These are phyloP conservation scores for Clarireedia paspali DNA, from an alignment of 2,329 filamentous ascomycete genomes.

Conservation along the genomic window DNA sequence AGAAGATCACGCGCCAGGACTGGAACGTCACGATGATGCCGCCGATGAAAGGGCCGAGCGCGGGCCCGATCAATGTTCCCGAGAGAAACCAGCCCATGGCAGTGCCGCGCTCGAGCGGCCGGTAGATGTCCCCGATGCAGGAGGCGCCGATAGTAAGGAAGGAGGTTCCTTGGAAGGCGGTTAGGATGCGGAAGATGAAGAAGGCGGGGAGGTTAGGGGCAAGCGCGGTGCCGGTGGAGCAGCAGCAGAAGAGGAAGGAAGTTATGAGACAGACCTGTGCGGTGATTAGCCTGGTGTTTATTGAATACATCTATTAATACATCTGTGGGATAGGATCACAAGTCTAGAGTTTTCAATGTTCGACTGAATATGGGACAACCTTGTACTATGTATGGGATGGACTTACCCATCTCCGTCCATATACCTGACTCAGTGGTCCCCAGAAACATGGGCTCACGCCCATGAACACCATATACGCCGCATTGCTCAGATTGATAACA, in stretches of 20 bases:
- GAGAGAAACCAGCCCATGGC: conserved; percentile 67
- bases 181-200: conserved; percentile 66
- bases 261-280: conserved; percentile 49
- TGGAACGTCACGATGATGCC: conserved; percentile 70
- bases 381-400: no score
- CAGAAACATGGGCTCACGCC: conserved; percentile 62
- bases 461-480: conserved; percentile 69
- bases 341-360: neutral
- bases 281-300: conserved; percentile 2
- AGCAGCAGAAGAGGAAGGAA: conserved; percentile 55
- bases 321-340: neutral
- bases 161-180: conserved; percentile 67
- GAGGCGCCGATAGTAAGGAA: conserved; percentile 66
- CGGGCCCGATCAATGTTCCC: conserved; percentile 64
- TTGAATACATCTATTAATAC: neutral
- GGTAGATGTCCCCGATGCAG: conserved; percentile 60
- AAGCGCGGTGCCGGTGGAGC: conserved; percentile 65
- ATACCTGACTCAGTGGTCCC: conserved; percentile 63
- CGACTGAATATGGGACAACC: no score
- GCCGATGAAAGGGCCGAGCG: conserved; percentile 62
- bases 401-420: conserved; percentile 49
- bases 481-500: conserved; percentile 68
- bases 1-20: conserved; percentile 70
- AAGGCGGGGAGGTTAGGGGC: conserved; percentile 64
- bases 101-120: conserved; percentile 60